phyloP scores from a whole-genome alignment of 2,329 filamentous ascomycete species.

The Phoma herbarum region DNA sequence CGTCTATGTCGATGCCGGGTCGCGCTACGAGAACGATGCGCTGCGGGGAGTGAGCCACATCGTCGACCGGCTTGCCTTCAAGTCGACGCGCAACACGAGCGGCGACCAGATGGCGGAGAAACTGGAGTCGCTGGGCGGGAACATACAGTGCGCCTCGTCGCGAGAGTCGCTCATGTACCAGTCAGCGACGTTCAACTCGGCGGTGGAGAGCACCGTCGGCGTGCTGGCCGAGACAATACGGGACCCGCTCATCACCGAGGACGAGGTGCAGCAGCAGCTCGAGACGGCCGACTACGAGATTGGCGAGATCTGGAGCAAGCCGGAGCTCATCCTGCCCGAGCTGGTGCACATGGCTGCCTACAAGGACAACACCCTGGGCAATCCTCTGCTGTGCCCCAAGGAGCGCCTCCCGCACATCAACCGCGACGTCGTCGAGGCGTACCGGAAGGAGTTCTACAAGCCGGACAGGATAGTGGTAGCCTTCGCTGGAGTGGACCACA shows the following conservation, averaged over 20 bases:
- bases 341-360: constrained; percentile 94
- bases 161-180: constrained; percentile 99
- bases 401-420: constrained; percentile 82
- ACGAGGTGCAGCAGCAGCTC: constrained; percentile 86
- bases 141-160: constrained; percentile 96
- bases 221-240: constrained; percentile 94
- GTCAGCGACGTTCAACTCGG: constrained; percentile 94
- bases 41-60: constrained; percentile 94
- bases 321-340: constrained; percentile 93
- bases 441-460: constrained; percentile 82
- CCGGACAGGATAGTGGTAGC: constrained; percentile 94
- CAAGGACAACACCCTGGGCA: constrained; percentile 94
- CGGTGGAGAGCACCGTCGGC: constrained; percentile 81
- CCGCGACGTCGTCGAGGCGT: constrained; percentile 75
- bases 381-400: constrained; percentile 88
- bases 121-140: constrained; percentile 88
- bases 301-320: constrained; percentile 96
- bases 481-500: constrained; percentile 89
- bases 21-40: constrained; percentile 86
- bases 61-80: constrained; percentile 94
- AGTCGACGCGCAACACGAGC: constrained; percentile 75
- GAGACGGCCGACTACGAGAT: constrained; percentile 96
- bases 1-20: constrained; percentile 94
- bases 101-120: constrained; percentile 88
- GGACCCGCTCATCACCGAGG: constrained; percentile 81